These are phyloP conservation scores for Trifolium fragiferum DNA, from an alignment of 306 rosid genomes.

Conservation along the genomic window DNA sequence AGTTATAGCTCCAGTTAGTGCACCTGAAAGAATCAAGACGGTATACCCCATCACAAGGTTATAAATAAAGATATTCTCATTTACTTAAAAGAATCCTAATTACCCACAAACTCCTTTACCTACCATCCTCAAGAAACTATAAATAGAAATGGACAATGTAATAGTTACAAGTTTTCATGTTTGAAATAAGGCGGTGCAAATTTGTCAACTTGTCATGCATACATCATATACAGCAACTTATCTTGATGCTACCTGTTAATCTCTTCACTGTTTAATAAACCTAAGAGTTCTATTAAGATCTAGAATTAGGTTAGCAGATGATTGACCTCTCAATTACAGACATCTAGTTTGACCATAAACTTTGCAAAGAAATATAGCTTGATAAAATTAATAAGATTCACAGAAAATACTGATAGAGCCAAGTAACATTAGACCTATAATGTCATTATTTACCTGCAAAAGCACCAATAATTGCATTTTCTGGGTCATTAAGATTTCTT, in stretches of 20 bases:
- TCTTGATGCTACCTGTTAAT: slow-evolving; percentile 15
- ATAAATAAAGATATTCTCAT: slow-evolving; percentile 1
- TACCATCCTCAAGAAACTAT: background rate
- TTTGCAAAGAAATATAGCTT: slow-evolving; percentile 17
- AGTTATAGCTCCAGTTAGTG: slow-evolving; percentile 91
- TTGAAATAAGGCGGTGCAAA: slow-evolving; percentile 11
- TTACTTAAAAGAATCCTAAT: background rate
- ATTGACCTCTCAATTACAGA: slow-evolving; percentile 13
- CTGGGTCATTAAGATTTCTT: slow-evolving; percentile 84
- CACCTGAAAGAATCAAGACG: slow-evolving; percentile 59
- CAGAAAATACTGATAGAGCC: background rate
- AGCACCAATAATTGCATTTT: slow-evolving; percentile 93
- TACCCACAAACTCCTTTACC: background rate
- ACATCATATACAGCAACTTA: background rate
- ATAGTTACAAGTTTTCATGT: slow-evolving; percentile 20
- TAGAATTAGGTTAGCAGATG: slow-evolving; percentile 3
- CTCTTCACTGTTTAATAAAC: slow-evolving; percentile 18
- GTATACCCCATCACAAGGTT: slow-evolving; percentile 13
- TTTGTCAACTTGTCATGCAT: background rate
- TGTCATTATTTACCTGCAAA: slow-evolving; percentile 75
- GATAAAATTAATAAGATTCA: slow-evolving; percentile 4
- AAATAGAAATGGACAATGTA: slow-evolving; percentile 4
- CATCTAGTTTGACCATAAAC: background rate
- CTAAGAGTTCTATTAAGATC: slow-evolving; percentile 25
- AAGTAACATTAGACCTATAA: slow-evolving; percentile 19